These are phyloP conservation scores for Lachancea thermotolerans DNA, from an alignment of 805 yeast genomes.

Conservation along the genomic window DNA sequence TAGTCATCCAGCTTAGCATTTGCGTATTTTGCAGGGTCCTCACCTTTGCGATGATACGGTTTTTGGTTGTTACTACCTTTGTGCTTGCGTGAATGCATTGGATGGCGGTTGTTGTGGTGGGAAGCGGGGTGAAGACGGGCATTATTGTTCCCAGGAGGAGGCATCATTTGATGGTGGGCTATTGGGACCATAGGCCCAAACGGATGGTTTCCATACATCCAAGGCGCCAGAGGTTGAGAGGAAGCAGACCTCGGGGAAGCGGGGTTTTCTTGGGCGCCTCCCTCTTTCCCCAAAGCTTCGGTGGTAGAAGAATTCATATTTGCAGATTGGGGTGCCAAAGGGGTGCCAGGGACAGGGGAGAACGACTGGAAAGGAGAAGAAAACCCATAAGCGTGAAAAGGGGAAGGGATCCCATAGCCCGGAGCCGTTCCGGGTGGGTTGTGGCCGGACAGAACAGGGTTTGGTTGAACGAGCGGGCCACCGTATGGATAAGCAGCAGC, in stretches of 20 bases:
- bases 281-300: slow-evolving; percentile 1
- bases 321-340: slow-evolving; percentile 7
- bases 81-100: slow-evolving; percentile 5
- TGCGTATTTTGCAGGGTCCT: slow-evolving; percentile 63
- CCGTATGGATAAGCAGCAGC: slow-evolving; percentile 31
- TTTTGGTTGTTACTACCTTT: slow-evolving; percentile 20
- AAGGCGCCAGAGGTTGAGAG: slow-evolving; percentile 25
- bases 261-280: background rate
- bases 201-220: slow-evolving; percentile 29
- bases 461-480: slow-evolving; percentile 29
- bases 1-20: slow-evolving; percentile 65
- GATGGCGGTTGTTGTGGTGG: slow-evolving; percentile 5
- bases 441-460: slow-evolving; percentile 23
- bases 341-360: slow-evolving; percentile 26
- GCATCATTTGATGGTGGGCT: slow-evolving; percentile 17
- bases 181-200: slow-evolving; percentile 25
- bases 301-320: background rate
- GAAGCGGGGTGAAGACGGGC: slow-evolving; percentile 4
- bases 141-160: slow-evolving; percentile 1
- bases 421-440: slow-evolving; percentile 17
- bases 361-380: slow-evolving; percentile 30
- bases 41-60: slow-evolving; percentile 24
- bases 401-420: slow-evolving; percentile 26
- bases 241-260: slow-evolving; percentile 2
- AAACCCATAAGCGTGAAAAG: slow-evolving; percentile 31